Evolutionary conservation across 2,329 filamentous ascomycete genomes (phyloP).

Genomic region (Colletotrichum higginsianum): DNA sequence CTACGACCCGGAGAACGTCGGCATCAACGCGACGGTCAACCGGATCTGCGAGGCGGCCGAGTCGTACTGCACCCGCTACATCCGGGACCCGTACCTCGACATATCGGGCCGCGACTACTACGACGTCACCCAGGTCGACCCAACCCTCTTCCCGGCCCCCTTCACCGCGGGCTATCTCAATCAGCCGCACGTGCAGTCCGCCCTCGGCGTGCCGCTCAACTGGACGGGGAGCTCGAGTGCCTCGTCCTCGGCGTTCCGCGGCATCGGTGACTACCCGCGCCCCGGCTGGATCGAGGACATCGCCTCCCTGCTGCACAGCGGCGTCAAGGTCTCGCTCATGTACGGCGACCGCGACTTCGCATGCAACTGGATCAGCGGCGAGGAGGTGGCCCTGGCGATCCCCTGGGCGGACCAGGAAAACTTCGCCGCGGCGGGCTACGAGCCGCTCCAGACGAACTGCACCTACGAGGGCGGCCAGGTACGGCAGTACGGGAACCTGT

Average conservation of each 20-base stretch:
- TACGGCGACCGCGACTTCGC: slow-evolving; percentile 68
- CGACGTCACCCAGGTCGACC: slow-evolving; percentile 44
- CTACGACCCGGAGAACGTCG: slow-evolving; percentile 43
- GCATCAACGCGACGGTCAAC: slow-evolving; percentile 49
- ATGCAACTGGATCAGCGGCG: slow-evolving; percentile 70
- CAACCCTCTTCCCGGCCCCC: slow-evolving; percentile 41
- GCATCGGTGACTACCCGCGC: slow-evolving; percentile 52
- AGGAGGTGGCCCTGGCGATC: slow-evolving; percentile 62
- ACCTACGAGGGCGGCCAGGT: slow-evolving; percentile 75
- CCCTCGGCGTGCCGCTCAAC: slow-evolving; percentile 74
- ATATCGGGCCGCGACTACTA: slow-evolving; percentile 39
- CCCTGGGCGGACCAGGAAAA: slow-evolving; percentile 45
- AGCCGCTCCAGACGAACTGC: slow-evolving; percentile 71
- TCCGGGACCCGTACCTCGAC: slow-evolving; percentile 39
- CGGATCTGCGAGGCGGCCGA: slow-evolving; percentile 36
- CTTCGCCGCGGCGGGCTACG: slow-evolving; percentile 69
- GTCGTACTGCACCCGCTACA: slow-evolving; percentile 35
- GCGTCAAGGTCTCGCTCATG: slow-evolving; percentile 73
- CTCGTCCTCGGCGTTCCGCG: slow-evolving; percentile 27
- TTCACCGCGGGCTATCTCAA: slow-evolving; percentile 43
- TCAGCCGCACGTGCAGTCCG: slow-evolving; percentile 62
- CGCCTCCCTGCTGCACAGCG: slow-evolving; percentile 58
- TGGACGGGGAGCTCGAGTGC: slow-evolving; percentile 54
- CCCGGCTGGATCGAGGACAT: slow-evolving; percentile 62
- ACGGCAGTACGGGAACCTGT: slow-evolving; percentile 77